phyloP scores from a whole-genome alignment of 1,284 basidiomycete species.

The Malassezia yamatoensis region DNA sequence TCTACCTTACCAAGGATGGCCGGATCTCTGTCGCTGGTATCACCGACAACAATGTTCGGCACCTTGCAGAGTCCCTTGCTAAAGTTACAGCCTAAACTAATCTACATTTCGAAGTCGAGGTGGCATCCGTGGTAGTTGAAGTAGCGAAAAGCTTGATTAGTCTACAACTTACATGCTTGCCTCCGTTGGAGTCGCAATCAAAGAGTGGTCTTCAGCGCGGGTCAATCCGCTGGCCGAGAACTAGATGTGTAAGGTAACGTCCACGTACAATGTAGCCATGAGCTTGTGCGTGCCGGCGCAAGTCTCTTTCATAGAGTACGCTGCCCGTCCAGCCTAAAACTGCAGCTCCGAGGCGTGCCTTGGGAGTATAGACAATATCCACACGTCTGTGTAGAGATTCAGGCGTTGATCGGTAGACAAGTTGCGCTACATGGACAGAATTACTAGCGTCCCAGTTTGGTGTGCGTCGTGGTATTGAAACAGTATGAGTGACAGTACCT shows the following conservation, averaged over 20 bases:
- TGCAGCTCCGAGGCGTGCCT: constrained; percentile 14
- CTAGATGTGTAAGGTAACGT: background rate
- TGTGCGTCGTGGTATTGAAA: constrained; percentile 3
- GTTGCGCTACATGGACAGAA: constrained; percentile 17
- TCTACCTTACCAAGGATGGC: constrained; percentile 48
- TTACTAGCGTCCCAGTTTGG: background rate
- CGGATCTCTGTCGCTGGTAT: constrained; percentile 48
- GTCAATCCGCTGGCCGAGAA: constrained; percentile 11
- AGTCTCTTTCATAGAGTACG: constrained; percentile 17
- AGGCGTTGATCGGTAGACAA: constrained; percentile 9
- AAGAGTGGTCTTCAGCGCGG: background rate
- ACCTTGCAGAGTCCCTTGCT: constrained; percentile 44
- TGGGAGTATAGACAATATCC: constrained; percentile 16
- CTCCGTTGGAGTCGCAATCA: constrained; percentile 9
- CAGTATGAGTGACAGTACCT: background rate
- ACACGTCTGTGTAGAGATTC: constrained; percentile 11
- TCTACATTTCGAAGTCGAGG: constrained; percentile 15
- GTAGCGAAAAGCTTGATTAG: background rate
- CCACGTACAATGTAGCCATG: constrained; percentile 9
- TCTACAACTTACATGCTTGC: background rate
- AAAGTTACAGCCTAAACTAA: constrained; percentile 29
- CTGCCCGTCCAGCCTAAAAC: constrained; percentile 20
- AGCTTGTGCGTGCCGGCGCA: constrained; percentile 15
- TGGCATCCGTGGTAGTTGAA: constrained; percentile 9
- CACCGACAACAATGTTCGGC: constrained; percentile 42